Evolutionary conservation across 768 basidiomycete genomes (phyloP), one percentile per base, ranked within the genome.

Genomic region (Dacryopinax primogenitus): DNA sequence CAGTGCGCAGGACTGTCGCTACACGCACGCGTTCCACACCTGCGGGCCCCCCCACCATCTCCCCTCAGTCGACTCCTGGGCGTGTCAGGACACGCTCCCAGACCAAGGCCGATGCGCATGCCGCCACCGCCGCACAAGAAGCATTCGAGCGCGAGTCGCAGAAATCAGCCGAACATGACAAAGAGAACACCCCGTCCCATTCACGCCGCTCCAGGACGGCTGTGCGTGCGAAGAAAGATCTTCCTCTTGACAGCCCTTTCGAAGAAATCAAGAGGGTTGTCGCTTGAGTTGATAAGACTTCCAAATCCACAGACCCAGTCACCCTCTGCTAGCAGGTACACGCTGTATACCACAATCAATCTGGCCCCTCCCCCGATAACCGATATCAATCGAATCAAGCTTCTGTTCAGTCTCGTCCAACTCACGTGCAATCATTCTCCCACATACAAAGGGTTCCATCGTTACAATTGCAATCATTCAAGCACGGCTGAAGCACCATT

Each of bases 11-110:
- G 21, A 15, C 26, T 30, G 51, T 58, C 51, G 26, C 23, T 18
- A 18, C 51, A 6, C 51, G 51, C 30, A 58, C 51, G 13, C 51
- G 51, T 3, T 28, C 51, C 30, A 58, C 51, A 9, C 51, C 51
- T 3, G 6, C 51, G 3, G 26, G 30, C 3, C 51, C 51, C 15
- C 51, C 51, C 51, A 58, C 51, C 13, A 21, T 58, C 13, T 28
- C 51, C 32, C 51, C 51, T 13, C 26, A 58, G 51, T 23, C 51
- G 3, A 58, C 51, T 58, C 51, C 51, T 28, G 51, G 51, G 26
- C 51, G 51, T 32, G 51, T 58, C 51, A 58, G 51, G 51, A 58
- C 51, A 32, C 51, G 51, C 11, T 58, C 51, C 51, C 51, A 58
- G 26, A 58, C 51, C 13, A 58, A 58, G 32, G 51, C 51, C 30